Evolutionary conservation across 176 grass and related monocot genomes (phyloP), one percentile per base, ranked within the genome.

Genomic region (Carex myosuroides): DNA sequence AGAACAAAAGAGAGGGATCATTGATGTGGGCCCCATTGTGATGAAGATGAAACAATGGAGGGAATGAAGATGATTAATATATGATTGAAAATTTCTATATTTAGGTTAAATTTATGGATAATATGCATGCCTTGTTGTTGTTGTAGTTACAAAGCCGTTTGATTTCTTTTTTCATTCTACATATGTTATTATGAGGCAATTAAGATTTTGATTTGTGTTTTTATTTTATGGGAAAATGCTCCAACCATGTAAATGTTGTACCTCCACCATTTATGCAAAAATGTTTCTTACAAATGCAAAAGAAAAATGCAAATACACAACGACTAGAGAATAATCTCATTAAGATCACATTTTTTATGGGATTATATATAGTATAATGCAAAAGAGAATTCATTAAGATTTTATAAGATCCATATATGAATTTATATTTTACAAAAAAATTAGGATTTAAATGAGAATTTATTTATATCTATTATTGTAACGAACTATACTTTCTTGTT

Each of bases 141-240:
- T 3, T 52, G 35, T 24, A 52, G 37, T 50, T 73, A 5, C 42
- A 73, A 39, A 73, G 70, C 42, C 4, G 70, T 73, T 73, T 46
- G 70, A 73, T 73, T 50, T 73, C 2, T 50, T 50, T 17, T 73
- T 20, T 54, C 22, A 20, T 77, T 55, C 24, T 56, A 30, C 46
- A 77, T 77, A 24, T 55, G 73, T 77, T 56, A 22, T 73, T 32
- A 18, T 56, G 46, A 77, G 48, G 20, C 44, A 50, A 50, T 35
- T 35, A 35, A 39, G n/a, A 53, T 22, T 29, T 74, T 22, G 53
- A 44, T 22, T 50, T 14, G 41, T 66, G 13, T 68, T 53, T 26
- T 30, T 66, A 12, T 83, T 83, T 46, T 83, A 68, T 68, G 81
- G 81, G 6, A 83, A 68, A 83, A 30, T 81, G 70, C 72, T 76